Conservation (phyloP, 2,329 filamentous ascomycete species). For the Didymella exigua region DNA sequence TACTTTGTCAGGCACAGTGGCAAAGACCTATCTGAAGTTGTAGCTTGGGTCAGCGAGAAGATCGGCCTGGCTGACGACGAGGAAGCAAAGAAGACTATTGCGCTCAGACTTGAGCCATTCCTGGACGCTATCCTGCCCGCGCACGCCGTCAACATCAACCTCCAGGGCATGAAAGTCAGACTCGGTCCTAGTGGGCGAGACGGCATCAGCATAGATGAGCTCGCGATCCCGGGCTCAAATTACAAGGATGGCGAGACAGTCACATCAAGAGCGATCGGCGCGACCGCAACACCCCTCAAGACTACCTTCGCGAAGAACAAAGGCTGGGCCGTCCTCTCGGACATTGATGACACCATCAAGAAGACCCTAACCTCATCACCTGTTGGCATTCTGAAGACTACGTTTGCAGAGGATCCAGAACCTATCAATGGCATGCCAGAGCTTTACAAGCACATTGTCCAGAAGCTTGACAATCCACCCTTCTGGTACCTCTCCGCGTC, state of each 20-base stretch:
- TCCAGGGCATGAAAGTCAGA: conserved; percentile 51
- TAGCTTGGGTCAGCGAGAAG: conserved; percentile 71
- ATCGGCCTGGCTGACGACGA: conserved; percentile 64
- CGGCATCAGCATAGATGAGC: conserved; percentile 70
- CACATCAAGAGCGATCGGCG: conserved; percentile 39
- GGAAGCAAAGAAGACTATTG: conserved; percentile 64
- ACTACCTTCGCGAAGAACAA: conserved; percentile 76
- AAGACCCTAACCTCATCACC: conserved; percentile 81
- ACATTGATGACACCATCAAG: conserved; percentile 96
- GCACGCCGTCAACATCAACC: conserved; percentile 68
- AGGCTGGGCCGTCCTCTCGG: conserved; percentile 86
- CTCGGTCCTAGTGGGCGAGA: conserved; percentile 74
- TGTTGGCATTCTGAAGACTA: conserved; percentile 79
- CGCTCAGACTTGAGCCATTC: conserved; percentile 75
- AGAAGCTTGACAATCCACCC: conserved; percentile 63
- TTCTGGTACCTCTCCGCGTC: conserved; percentile 96
- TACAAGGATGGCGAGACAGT: conserved; percentile 43
- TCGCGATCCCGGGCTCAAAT: conserved; percentile 56
- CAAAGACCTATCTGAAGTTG: conserved; percentile 68
- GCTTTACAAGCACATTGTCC: conserved; percentile 72
- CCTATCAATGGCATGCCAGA: conserved; percentile 83
- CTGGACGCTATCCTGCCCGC: conserved; percentile 76
- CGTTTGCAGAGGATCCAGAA: conserved; percentile 76
- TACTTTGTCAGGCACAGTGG: conserved; percentile 78
- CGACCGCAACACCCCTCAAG: conserved; percentile 61